Base-by-base conservation (phyloP, 192 early-diverging fungal genomes). In the Bifiguratus adelaidae region DNA sequence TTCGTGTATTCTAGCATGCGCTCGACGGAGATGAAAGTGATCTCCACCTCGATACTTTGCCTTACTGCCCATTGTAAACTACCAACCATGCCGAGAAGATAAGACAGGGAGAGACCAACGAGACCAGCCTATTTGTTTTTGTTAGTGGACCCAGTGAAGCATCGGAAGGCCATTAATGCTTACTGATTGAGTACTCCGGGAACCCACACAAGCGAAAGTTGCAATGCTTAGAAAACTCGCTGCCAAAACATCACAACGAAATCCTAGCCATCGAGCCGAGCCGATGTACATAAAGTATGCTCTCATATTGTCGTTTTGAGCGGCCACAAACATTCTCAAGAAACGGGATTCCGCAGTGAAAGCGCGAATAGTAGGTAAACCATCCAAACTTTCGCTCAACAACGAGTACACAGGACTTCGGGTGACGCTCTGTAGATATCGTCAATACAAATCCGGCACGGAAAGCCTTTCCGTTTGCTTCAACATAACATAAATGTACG, bases 331-430 rank as follows among this genome's bases (percentile, higher is more conserved):
- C 7, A 61, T 35, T 0, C 41, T 34, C 25, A 64, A 60, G 35
- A 92, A 92, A 2, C 65, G 66, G 28, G 65, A 19, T 30, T 74
- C 71, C 1, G 59, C 71, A 22, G 61, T 56, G 50, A 77, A 86
- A 0, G 86, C 67, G 30, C 88, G 77, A 33, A 92, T 79, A 29
- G 74, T 74, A 0, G 74, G 67, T 21, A 80, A 55, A 0, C 86
- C 88, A 15, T 81, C 86, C 24, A 87, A 49, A 0, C 85, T 71
- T 22, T 80, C 69, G 5, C 68, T 87, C 23, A 64, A 48, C 51
- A 56, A 72, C 37, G 64, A 80, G 66, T 72, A 68, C 7, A 92
- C 59, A 4, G 79, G 72, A 0, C 76, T 76, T 9, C 82, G 77
- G 13, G 84, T 82, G 12, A 70, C 58, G 24, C 73, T 65, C 53